Evolutionary conservation across 805 yeast species (phyloP).

Genomic region (Kodamaea sagamina): DNA sequence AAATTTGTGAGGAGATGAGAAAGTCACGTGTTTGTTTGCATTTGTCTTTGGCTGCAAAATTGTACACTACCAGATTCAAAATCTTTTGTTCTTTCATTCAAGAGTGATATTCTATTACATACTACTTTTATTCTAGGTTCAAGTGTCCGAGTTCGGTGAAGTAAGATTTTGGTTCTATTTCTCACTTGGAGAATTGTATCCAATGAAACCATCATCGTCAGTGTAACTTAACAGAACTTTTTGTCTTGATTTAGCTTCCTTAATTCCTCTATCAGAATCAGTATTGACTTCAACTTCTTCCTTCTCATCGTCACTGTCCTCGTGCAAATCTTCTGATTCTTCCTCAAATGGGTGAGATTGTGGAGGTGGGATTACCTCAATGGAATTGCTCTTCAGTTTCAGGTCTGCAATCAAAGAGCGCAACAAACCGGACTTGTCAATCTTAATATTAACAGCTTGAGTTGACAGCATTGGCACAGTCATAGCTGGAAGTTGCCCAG

Average conservation of each 20-base stretch:
- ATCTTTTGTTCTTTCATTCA: background rate
- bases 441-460: conserved; percentile 6
- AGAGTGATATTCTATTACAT: too few species aligned
- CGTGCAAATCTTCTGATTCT: conserved; percentile 1
- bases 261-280: background rate
- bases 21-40: background rate
- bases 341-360: background rate
- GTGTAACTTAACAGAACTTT: background rate
- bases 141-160: too few species aligned
- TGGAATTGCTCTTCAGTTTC: background rate
- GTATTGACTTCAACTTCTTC: conserved; percentile 8
- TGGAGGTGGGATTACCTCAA: background rate
- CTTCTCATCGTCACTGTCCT: conserved; percentile 9
- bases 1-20: conserved; percentile 10
- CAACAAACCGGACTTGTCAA: conserved; percentile 8
- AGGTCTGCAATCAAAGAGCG: background rate
- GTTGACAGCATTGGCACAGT: background rate
- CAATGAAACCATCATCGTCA: conserved; percentile 1
- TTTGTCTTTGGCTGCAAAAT: conserved; percentile 1
- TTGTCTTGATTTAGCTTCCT: background rate
- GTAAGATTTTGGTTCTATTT: too few species aligned
- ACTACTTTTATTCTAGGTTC: background rate
- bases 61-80: background rate
- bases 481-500: background rate
- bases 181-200: background rate